Base-by-base conservation (phyloP, 2,329 filamentous ascomycete genomes). In the Hymenoscyphus salicellus region DNA sequence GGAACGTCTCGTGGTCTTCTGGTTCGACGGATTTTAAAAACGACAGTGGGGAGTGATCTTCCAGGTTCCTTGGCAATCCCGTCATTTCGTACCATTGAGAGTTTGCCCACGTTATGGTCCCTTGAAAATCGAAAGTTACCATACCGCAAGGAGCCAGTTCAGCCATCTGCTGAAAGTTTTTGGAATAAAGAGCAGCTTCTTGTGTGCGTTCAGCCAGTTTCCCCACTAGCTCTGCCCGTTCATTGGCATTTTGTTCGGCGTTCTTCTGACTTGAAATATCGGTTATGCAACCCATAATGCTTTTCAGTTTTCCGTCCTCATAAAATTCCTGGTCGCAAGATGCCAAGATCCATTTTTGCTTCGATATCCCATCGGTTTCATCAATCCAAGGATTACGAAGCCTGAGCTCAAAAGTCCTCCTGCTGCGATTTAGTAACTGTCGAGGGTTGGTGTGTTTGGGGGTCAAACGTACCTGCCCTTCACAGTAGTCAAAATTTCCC, bases 21-120 rank as follows among this genome's bases (percentile, higher is more conserved):
- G 85, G 80, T 38, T 85, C 83, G 20, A 92, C 86, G 59, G 84
- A 88, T 55, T 90, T 81, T 80, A 91, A 89, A 88, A 89, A 92
- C 0, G 80, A 81, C 65, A 89, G 83, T n/a, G 85, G 84, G 56
- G 81, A 84, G 66, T 70, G 68, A 30, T 66, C 65, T 46, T 82
- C 78, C 41, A 81, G 79, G 26, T 83, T 81, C 68, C 84, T 83
- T 1, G 85, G 83, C 58, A 90, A 86, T 30, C 88, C 82, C 0
- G 89, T 89, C 57, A 92, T 90, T 67, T 85, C 81, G 80, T 83
- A 87, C 84, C 84, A 72, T 52, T 71, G 69, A 6, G 66, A 63
- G 59, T 72, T 72, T n/a, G 69, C 68, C 70, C 66, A 72, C 16
- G 70, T 70, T 11, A 72, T 68, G n/a, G 56, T 63, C 4, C 70